Evolutionary conservation across 2,329 filamentous ascomycete species (phyloP).

Genomic region (Arthrobotrys conoides): DNA sequence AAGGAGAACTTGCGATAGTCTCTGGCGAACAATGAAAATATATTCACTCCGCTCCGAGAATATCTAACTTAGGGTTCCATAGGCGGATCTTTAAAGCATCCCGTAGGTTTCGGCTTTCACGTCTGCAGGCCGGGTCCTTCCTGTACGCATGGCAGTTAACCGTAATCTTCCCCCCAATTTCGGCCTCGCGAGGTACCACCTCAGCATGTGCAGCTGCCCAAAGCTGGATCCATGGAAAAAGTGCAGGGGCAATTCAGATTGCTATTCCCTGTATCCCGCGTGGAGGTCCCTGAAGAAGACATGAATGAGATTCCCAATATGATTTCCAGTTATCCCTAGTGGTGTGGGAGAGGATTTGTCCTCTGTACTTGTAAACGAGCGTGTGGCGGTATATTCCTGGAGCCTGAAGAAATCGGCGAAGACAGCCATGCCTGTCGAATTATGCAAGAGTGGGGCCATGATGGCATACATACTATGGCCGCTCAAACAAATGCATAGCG

Average conservation of each 20-base stretch:
- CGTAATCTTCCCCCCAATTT: slow-evolving; percentile 35
- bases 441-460: slow-evolving; percentile 42
- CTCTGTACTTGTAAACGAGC: slow-evolving; percentile 8
- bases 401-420: slow-evolving; percentile 52
- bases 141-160: slow-evolving; percentile 26
- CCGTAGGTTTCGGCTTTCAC: slow-evolving; percentile 22
- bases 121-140: slow-evolving; percentile 24
- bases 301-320: slow-evolving; percentile 34
- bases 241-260: slow-evolving; percentile 49
- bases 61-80: slow-evolving; percentile 44
- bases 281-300: slow-evolving; percentile 57
- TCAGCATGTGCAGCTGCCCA: slow-evolving; percentile 39
- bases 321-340: slow-evolving; percentile 29
- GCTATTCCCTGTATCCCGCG: slow-evolving; percentile 48
- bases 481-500: neutral
- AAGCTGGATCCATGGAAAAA: slow-evolving; percentile 23
- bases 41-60: slow-evolving; percentile 18
- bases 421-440: slow-evolving; percentile 37
- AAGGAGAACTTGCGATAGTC: slow-evolving; percentile 46
- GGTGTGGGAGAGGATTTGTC: slow-evolving; percentile 1
- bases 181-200: slow-evolving; percentile 23
- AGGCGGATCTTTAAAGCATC: slow-evolving; percentile 57
- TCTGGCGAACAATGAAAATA: neutral
- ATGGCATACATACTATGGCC: slow-evolving; percentile 1
- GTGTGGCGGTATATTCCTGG: slow-evolving; percentile 31